phyloP scores from a whole-genome alignment of 2,329 filamentous ascomycete species.

The Cadophora sp. region DNA sequence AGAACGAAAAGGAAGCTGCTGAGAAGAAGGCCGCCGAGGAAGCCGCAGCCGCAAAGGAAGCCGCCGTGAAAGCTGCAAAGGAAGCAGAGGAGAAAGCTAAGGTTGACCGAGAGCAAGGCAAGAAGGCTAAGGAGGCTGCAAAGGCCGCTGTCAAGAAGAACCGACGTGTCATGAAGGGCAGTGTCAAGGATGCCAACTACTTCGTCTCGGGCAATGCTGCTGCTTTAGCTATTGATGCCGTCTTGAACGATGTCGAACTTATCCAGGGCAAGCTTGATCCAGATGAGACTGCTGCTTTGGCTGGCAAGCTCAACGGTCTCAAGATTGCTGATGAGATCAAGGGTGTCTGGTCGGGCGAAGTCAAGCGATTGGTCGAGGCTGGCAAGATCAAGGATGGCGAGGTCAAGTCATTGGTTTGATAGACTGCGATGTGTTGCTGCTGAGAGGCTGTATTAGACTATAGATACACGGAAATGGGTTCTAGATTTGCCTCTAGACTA shows the following conservation, averaged over 20 bases:
- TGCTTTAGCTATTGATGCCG: constrained; percentile 79
- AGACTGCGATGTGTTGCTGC: constrained; percentile 47
- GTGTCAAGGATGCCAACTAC: constrained; percentile 98
- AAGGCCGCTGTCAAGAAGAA: constrained; percentile 99
- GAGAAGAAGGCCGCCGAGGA: constrained; percentile 89
- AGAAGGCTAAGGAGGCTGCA: constrained; percentile 98
- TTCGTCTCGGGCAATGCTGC: constrained; percentile 77
- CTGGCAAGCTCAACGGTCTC: constrained; percentile 78
- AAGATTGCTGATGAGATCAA: constrained; percentile 88
- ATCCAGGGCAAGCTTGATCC: constrained; percentile 88
- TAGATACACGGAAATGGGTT: not conserved
- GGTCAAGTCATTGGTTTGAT: constrained; percentile 64
- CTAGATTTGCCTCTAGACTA: constrained; percentile 33
- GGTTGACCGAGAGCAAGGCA: constrained; percentile 78
- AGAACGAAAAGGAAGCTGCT: constrained; percentile 86
- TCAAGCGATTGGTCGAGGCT: constrained; percentile 76
- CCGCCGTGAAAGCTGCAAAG: constrained; percentile 78
- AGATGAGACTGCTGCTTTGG: constrained; percentile 87
- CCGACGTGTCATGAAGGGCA: constrained; percentile 93
- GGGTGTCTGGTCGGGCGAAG: constrained; percentile 79
- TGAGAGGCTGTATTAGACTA: constrained; percentile 38
- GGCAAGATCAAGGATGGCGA: constrained; percentile 90
- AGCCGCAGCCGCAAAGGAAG: constrained; percentile 81
- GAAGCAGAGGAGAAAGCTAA: constrained; percentile 90
- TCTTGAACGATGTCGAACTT: constrained; percentile 84